Evolutionary conservation across 306 rosid species (phyloP), one percentile per base, ranked within the genome.

Genomic region (Castanea sativa): DNA sequence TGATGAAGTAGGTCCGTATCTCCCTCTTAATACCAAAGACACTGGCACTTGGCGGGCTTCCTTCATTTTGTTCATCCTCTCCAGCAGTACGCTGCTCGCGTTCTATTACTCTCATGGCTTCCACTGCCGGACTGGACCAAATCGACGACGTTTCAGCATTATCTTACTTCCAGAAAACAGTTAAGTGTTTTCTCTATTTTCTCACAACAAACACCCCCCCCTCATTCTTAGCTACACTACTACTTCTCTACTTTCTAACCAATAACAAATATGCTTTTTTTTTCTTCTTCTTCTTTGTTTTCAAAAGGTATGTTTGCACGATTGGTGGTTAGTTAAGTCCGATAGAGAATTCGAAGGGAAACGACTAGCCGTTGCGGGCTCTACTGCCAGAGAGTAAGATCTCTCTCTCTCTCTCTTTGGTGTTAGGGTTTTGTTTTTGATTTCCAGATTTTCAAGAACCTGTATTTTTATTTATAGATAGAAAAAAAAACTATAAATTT

Each of bases 241-340:
- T 10, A 15, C 15, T 6, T 65, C 4, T 56, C 49, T 69, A 5
- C 61, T 13, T 51, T 12, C 59, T n/a, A 35, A 38, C 4, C 30
- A 21, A 1, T 5, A 15, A 9, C 73, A 20, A 63, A 73, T 13
- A 69, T 23, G 23, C 20, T 1, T 38, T 0, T 38, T 38, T 1
- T 35, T 35, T 38, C 1, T 23, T 23, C 23, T 38, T 38, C 27
- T 21, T 58, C 33, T 13, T 1, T 59, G 41, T 20, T 63, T 58
- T 79, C 7, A 51, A 1, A 79, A 91, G 98, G 86, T 91, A 20
- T 80, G 81, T 41, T 78, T 91, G 82, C 59, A 72, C 69, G 86
- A 83, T 81, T 93, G 98, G 98, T 93, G 97, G 96, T 64, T 93
- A 76, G 38, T 60, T 64, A 82, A 73, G 75, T 78, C 91, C 11